phyloP scores from a whole-genome alignment of 768 basidiomycete species.

The Crassisporium funariophilum region DNA sequence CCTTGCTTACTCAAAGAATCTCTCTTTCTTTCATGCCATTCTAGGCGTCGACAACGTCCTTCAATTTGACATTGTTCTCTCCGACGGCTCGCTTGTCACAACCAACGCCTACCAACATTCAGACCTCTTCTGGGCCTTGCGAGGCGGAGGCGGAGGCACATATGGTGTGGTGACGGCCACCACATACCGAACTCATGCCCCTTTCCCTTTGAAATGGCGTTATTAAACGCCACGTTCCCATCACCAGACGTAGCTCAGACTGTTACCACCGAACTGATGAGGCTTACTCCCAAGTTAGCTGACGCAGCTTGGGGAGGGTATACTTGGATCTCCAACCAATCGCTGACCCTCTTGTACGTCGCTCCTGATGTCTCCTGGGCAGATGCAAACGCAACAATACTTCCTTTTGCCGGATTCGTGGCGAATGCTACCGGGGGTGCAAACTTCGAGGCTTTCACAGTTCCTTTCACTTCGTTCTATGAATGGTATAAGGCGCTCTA shows the following conservation, averaged over 20 bases:
- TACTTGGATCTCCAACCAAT: slow-evolving; percentile 15
- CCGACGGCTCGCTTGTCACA: slow-evolving; percentile 39
- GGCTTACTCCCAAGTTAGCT: slow-evolving; percentile 35
- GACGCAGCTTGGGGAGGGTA: slow-evolving; percentile 51
- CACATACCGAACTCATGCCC: slow-evolving; percentile 46
- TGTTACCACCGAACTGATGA: slow-evolving; percentile 37
- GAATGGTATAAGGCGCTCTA: slow-evolving; percentile 19
- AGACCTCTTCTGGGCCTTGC: slow-evolving; percentile 56
- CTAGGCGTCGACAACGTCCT: slow-evolving; percentile 50
- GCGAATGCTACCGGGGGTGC: slow-evolving; percentile 22
- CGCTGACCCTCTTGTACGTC: slow-evolving; percentile 27
- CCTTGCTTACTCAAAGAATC: neutral
- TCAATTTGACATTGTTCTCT: slow-evolving; percentile 45
- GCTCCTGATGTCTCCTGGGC: slow-evolving; percentile 38
- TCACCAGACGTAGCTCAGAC: slow-evolving; percentile 28
- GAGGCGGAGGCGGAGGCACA: slow-evolving; percentile 53
- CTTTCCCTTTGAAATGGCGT: slow-evolving; percentile 31
- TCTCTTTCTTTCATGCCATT: neutral
- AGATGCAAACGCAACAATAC: slow-evolving; percentile 35
- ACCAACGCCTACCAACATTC: slow-evolving; percentile 41
- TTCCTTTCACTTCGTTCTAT: slow-evolving; percentile 27
- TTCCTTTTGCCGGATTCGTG: slow-evolving; percentile 33
- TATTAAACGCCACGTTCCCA: slow-evolving; percentile 32
- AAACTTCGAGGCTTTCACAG: slow-evolving; percentile 7
- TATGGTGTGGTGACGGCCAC: slow-evolving; percentile 49